Evolutionary conservation across 768 basidiomycete genomes (phyloP).

Genomic region (Lactarius evosmus): DNA sequence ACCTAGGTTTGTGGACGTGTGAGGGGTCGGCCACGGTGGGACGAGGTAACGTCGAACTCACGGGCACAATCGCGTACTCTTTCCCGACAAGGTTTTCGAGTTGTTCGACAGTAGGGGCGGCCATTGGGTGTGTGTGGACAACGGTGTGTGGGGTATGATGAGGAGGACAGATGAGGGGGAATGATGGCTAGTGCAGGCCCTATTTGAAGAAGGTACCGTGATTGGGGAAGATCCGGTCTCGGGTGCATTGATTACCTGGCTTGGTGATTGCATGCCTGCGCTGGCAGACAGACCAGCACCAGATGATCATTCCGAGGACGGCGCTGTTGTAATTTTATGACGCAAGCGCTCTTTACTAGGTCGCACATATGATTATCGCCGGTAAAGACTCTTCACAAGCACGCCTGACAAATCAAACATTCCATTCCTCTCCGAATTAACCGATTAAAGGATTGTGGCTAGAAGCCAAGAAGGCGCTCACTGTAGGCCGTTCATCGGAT

Average conservation of each 20-base stretch:
- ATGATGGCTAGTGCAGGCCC: not conserved
- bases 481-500: no score
- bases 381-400: no score
- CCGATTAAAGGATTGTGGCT: no score
- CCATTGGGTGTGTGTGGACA: constrained; percentile 9
- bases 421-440: no score
- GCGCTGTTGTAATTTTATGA: no score
- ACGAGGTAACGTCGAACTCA: constrained; percentile 34
- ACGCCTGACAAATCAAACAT: no score
- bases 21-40: not conserved
- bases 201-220: not conserved
- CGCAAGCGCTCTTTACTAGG: no score
- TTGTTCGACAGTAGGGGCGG: constrained; percentile 31
- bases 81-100: constrained; percentile 66
- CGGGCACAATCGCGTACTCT: constrained; percentile 50
- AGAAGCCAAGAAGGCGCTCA: no score
- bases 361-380: no score
- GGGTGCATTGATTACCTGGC: not conserved
- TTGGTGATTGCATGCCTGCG: no score
- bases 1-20: constrained; percentile 45
- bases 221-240: not conserved
- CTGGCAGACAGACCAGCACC: no score
- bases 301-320: no score
- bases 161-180: not conserved
- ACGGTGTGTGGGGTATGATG: not conserved